Evolutionary conservation across 2,329 filamentous ascomycete species (phyloP).

Genomic region (Aureobasidium lini): DNA sequence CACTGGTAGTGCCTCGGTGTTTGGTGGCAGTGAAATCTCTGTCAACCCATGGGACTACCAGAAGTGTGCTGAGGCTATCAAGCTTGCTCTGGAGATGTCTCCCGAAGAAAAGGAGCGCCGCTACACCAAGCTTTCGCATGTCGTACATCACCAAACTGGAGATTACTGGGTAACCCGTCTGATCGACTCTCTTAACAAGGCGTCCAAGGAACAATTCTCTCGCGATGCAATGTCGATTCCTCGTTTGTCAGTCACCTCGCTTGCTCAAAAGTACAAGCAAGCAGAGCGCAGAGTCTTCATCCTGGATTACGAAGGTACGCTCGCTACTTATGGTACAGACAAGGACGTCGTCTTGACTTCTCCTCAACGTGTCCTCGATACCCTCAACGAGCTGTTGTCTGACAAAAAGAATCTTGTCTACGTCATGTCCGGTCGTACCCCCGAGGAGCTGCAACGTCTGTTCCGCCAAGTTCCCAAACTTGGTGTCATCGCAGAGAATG

Average conservation of each 20-base stretch:
- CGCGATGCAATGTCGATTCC: conserved; percentile 83
- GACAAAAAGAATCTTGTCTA: conserved; percentile 82
- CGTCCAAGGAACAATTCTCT: conserved; percentile 75
- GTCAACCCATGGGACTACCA: conserved; percentile 96
- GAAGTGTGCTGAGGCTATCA: conserved; percentile 79
- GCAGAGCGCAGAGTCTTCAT: conserved; percentile 72
- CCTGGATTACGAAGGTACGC: conserved; percentile 86
- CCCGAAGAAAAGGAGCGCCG: conserved; percentile 64
- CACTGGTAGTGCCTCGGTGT: conserved; percentile 82
- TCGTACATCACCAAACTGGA: conserved; percentile 75
- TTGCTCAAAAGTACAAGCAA: conserved; percentile 59
- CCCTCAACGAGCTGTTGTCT: conserved; percentile 70
- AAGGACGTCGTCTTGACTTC: conserved; percentile 79
- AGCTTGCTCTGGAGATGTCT: conserved; percentile 71
- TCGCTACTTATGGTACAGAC: conserved; percentile 79
- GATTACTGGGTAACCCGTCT: conserved; percentile 80
- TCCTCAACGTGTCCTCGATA: conserved; percentile 75
- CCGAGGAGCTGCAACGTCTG: conserved; percentile 78
- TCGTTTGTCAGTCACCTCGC: conserved; percentile 61
- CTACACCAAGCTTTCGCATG: conserved; percentile 65
- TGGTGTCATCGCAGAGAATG: conserved; percentile 90
- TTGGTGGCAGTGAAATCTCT: conserved; percentile 69
- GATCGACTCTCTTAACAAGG: conserved; percentile 60
- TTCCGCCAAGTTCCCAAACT: conserved; percentile 78
- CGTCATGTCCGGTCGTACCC: conserved; percentile 83